phyloP scores from a whole-genome alignment of 768 basidiomycete genomes.

The Xerocomellus chrysenteron region DNA sequence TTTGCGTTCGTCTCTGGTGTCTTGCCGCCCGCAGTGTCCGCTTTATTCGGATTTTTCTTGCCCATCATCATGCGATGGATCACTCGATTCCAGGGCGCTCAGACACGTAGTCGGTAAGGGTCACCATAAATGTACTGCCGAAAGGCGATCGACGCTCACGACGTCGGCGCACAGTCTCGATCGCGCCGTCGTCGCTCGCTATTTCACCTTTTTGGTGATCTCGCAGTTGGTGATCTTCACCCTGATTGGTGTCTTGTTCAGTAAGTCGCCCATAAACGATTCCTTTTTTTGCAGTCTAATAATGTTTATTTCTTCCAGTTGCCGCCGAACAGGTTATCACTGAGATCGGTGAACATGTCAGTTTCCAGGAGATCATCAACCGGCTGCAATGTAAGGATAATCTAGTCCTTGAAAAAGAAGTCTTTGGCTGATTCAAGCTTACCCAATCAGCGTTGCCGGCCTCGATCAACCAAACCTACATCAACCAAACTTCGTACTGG shows the following conservation, averaged over 20 bases:
- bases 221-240: conserved; percentile 95
- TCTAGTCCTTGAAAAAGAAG: background rate
- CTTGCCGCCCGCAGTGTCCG: conserved; percentile 84
- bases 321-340: conserved; percentile 41
- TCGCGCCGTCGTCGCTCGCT: conserved; percentile 87
- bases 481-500: conserved; percentile 91
- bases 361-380: conserved; percentile 45
- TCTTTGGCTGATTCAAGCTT: conserved; percentile 1
- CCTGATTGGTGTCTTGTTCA: conserved; percentile 84
- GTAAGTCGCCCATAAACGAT: conserved; percentile 42
- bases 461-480: conserved; percentile 82
- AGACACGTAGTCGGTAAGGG: conserved; percentile 30
- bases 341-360: conserved; percentile 48
- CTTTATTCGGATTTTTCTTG: conserved; percentile 85
- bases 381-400: conserved; percentile 41
- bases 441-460: conserved; percentile 64
- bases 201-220: conserved; percentile 92
- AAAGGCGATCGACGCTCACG: background rate
- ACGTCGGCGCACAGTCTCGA: conserved; percentile 62
- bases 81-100: conserved; percentile 62
- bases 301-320: conserved; percentile 16
- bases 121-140: background rate
- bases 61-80: conserved; percentile 91
- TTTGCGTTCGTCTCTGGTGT: conserved; percentile 93
- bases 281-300: background rate